Conservation (phyloP, 2,329 filamentous ascomycete genomes). For the Colletotrichum lentis region DNA sequence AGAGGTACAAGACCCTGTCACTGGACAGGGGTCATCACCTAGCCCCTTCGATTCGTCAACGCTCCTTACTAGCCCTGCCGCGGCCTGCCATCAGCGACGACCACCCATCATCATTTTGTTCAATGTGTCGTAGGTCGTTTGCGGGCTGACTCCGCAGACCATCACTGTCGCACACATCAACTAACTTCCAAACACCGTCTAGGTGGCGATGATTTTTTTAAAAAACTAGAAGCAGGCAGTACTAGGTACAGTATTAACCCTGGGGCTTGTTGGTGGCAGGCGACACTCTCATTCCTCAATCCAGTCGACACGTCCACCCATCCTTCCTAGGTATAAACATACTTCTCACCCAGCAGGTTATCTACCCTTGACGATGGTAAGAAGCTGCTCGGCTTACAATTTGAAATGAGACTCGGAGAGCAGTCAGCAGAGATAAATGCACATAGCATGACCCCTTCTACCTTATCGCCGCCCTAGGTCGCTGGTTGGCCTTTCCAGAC, state of each 20-base stretch:
- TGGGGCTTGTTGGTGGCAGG: not conserved
- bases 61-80: conserved; percentile 17
- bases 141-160: not conserved
- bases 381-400: not conserved
- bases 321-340: not conserved
- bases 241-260: not conserved
- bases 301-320: not conserved
- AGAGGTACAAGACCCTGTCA: conserved; percentile 34
- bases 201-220: not conserved
- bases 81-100: conserved; percentile 22
- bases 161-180: not conserved
- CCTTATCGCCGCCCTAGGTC: not conserved
- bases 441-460: not conserved
- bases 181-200: no score
- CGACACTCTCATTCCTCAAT: not conserved
- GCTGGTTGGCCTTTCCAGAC: conserved; percentile 3
- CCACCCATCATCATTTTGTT: conserved; percentile 15
- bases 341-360: not conserved
- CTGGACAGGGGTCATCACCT: conserved; percentile 33
- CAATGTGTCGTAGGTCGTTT: conserved; percentile 3
- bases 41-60: conserved; percentile 30
- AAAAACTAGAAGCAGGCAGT: not conserved
- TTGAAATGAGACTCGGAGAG: not conserved
- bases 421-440: not conserved
- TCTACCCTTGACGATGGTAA: not conserved